Evolutionary conservation across 169 alveolate genomes (phyloP).

Genomic region (Perkinsus marinus): DNA sequence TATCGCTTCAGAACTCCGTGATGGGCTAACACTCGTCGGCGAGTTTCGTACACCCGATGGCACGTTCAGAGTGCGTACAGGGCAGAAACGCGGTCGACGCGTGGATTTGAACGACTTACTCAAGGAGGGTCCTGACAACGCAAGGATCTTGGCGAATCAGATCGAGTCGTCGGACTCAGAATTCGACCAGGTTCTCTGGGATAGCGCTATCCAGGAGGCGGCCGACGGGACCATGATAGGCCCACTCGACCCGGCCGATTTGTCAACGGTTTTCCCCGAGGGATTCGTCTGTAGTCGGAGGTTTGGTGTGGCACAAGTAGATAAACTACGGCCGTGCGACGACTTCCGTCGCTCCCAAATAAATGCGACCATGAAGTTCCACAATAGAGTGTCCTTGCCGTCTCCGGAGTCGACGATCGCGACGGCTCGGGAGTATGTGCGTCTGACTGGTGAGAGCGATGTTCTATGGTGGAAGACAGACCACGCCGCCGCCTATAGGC

Average conservation of each 20-base stretch:
- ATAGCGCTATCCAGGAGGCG: neutral
- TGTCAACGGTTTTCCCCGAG: neutral
- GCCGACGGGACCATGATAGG: neutral
- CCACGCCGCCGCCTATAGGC: neutral
- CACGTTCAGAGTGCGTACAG: too few species aligned
- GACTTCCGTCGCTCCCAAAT: neutral
- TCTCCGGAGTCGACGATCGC: neutral
- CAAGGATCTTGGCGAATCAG: neutral
- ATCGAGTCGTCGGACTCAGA: neutral
- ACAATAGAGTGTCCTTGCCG: neutral
- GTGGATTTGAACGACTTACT: neutral
- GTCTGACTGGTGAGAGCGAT: neutral
- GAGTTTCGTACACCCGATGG: neutral
- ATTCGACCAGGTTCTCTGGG: neutral
- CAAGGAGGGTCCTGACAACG: neutral
- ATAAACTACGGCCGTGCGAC: neutral
- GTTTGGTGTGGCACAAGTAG: neutral
- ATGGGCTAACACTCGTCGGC: neutral
- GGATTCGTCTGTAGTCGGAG: neutral
- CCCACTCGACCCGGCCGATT: neutral
- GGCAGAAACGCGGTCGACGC: neutral
- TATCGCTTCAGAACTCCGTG: neutral
- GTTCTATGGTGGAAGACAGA: neutral
- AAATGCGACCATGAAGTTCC: neutral
- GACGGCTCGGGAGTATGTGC: neutral